Percentiles rank a stretch among this genome's conserved stretches.
phyloP scores from a whole-genome alignment of 495 filamentous ascomycete genomes.

The Podospora appendiculata region DNA sequence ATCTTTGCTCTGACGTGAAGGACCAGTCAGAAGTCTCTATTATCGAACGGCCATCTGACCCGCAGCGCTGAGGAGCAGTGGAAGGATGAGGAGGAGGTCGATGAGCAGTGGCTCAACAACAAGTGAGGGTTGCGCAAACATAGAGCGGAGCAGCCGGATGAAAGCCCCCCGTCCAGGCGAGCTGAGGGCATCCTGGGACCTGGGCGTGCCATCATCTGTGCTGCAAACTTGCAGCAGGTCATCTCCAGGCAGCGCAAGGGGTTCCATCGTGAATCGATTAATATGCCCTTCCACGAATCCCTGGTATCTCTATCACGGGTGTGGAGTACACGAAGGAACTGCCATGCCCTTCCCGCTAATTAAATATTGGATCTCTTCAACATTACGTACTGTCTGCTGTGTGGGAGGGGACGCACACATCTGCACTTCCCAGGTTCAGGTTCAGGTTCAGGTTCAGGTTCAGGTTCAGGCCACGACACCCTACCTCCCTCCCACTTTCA shows the following conservation, averaged over 20 bases:
- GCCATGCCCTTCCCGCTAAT: too few relatives aligned
- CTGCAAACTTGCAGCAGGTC: not conserved
- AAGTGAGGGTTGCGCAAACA: too few relatives aligned
- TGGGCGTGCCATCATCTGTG: not conserved
- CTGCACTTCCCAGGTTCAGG: not conserved
- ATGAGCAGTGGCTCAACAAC: too few relatives aligned
- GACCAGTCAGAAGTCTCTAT: conserved; percentile 1
- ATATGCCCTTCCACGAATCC: too few relatives aligned
- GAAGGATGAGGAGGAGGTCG: not conserved
- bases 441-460: not conserved
- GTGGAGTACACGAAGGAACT: too few relatives aligned
- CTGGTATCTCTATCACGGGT: too few relatives aligned
- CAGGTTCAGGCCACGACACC: not conserved
- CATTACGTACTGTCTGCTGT: not conserved
- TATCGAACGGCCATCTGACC: conserved; percentile 13
- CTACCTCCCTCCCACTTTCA: not conserved
- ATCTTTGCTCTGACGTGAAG: not conserved
- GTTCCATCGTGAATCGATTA: too few relatives aligned
- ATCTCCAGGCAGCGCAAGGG: too few relatives aligned
- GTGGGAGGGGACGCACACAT: not conserved
- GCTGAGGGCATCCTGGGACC: not conserved
- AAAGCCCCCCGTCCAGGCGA: not conserved
- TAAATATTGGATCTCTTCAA: too few relatives aligned
- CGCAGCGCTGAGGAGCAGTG: conserved; percentile 1
- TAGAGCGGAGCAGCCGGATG: not conserved